Conservation (phyloP, 805 yeast species). For the Saccharomycopsis guyanensis region DNA sequence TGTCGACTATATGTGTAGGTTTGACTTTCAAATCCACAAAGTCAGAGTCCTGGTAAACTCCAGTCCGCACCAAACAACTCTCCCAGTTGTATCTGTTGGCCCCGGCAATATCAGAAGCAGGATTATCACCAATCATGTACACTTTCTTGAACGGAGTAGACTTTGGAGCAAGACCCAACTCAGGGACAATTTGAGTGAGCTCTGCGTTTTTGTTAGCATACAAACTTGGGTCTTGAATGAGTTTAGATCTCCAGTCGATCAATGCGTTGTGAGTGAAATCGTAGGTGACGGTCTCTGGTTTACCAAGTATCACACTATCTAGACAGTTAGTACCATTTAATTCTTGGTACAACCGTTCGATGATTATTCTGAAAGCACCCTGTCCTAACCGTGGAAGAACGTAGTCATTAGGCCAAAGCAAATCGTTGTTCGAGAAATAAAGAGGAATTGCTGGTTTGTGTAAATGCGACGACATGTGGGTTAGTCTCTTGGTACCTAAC, state of each 20-base stretch:
- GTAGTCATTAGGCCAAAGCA: constrained; percentile 83
- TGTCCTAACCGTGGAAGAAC: constrained; percentile 78
- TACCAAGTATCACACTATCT: constrained; percentile 60
- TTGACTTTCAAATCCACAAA: constrained; percentile 35
- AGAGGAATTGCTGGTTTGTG: constrained; percentile 58
- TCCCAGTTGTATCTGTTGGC: constrained; percentile 88
- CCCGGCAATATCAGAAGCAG: constrained; percentile 85
- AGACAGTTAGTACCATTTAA: constrained; percentile 39
- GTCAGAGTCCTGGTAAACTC: constrained; percentile 66
- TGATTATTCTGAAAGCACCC: constrained; percentile 68
- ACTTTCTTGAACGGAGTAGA: constrained; percentile 48
- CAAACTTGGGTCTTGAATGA: constrained; percentile 22
- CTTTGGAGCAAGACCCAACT: constrained; percentile 35
- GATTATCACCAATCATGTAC: constrained; percentile 96
- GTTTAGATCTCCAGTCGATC: constrained; percentile 40
- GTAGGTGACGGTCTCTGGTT: constrained; percentile 72
- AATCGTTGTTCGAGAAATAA: constrained; percentile 74
- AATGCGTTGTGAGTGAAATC: constrained; percentile 75
- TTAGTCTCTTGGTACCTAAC: constrained; percentile 49
- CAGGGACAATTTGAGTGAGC: constrained; percentile 34
- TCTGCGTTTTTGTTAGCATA: constrained; percentile 2
- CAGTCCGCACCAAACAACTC: constrained; percentile 75
- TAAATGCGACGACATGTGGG: constrained; percentile 9
- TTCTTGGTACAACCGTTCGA: constrained; percentile 52
- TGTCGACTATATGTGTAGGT: constrained; percentile 44